phyloP scores from a whole-genome alignment of 495 filamentous ascomycete species.

The Antarctomyces pellizariae region DNA sequence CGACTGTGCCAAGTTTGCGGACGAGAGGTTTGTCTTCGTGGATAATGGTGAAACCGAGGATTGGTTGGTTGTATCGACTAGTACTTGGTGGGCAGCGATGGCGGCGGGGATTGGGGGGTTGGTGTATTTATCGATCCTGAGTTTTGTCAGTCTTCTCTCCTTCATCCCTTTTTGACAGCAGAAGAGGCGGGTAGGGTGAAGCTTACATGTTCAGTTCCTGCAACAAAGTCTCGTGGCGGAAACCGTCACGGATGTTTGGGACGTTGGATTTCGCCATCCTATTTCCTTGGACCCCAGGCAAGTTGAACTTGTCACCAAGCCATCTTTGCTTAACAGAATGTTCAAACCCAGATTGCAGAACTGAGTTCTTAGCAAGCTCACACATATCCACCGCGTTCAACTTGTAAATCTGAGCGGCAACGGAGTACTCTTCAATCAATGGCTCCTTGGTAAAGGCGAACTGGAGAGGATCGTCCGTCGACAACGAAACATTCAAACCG shows the following conservation, averaged over 20 bases:
- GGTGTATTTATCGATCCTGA: constrained; percentile 26
- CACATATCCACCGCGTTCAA: constrained; percentile 96
- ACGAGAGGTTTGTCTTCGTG: constrained; percentile 8
- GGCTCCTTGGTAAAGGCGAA: constrained; percentile 98
- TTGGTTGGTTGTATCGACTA: constrained; percentile 11
- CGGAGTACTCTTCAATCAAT: constrained; percentile 91
- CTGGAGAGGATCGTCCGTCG: constrained; percentile 90
- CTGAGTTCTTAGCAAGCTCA: constrained; percentile 87
- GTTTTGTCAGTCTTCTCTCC: constrained; percentile 3
- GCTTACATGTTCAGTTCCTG: constrained; percentile 67
- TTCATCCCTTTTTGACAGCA: background rate
- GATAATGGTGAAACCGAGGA: constrained; percentile 7
- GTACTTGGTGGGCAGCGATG: constrained; percentile 7
- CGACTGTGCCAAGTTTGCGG: background rate
- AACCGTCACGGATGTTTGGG: constrained; percentile 74
- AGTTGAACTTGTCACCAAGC: constrained; percentile 53
- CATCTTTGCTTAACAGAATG: constrained; percentile 68
- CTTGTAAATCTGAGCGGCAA: constrained; percentile 96
- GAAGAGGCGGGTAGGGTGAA: constrained; percentile 1
- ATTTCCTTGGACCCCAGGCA: constrained; percentile 60
- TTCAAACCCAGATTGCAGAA: constrained; percentile 87
- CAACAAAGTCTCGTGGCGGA: constrained; percentile 58
- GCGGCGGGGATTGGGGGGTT: constrained; percentile 9
- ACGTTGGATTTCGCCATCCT: constrained; percentile 89
- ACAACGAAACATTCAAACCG: constrained; percentile 84